Evolutionary conservation across 2,329 filamentous ascomycete species (phyloP), one percentile per base, ranked within the genome.

Genomic region (Aspergillus neotritici): DNA sequence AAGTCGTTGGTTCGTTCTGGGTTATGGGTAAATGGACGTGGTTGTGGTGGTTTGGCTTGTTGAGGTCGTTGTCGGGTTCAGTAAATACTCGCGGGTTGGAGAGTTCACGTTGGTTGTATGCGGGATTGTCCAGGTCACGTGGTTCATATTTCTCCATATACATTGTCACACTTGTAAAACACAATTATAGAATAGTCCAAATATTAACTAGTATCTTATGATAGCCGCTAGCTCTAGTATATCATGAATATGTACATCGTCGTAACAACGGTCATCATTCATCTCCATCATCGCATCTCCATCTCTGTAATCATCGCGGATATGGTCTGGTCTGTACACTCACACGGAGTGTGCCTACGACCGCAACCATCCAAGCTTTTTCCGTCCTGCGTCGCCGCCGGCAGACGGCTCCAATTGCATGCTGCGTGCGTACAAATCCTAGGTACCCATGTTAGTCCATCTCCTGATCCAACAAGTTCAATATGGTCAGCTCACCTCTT

Each of bases 401-500:
- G 56, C 58, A 29, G 74, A 69, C 21, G 73, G 73, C 56, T 76
- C 74, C 40, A 80, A 65, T 43, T 76, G 71, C 43, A 75, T 67
- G 55, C 78, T 82, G 49, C 78, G 76, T 35, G 76, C 73, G 60
- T 79, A 81, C 30, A 82, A 67, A 45, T 78, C 77, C 78, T 82
- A 48, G 28, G 39, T 11, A 30, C 1, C 1, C 25, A 30, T 4
- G 37, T 56, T 35, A 55, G 41, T 46, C 31, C 41, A 10, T 39
- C 43, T 25, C 16, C 9, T 28, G 25, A n/a, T 11, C 36, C 9
- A 31, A 12, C 11, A 11, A 39, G 10, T 35, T 9, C 14, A 36
- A 15, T 35, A 8, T n/a, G n/a, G 16, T 5, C 14, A 34, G 70
- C 83, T 70, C 68, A 94, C 90, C 72, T 96, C 91, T 56, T 94